A percentile compares a stretch with the other conserved stretches of the same genome.
Conservation (phyloP, 1,284 basidiomycete species). For the Athelia psychrophila region DNA sequence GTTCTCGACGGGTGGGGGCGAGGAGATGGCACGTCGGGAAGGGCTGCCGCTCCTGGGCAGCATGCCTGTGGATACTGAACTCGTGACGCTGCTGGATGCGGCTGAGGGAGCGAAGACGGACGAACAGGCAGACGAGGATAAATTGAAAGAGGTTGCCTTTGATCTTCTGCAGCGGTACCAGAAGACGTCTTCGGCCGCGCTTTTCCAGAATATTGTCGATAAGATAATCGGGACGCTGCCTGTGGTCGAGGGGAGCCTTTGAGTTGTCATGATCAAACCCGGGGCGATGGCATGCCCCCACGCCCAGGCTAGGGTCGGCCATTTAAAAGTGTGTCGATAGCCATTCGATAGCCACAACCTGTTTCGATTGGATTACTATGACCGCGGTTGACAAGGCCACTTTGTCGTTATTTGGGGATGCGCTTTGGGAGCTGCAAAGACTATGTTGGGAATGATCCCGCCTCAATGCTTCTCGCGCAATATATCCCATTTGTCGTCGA, state of each 20-base stretch:
- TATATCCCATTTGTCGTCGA: too few relatives aligned
- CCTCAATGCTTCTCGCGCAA: too few relatives aligned
- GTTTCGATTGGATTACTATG: too few relatives aligned
- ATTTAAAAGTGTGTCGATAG: too few relatives aligned
- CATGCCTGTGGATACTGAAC: slow-evolving; percentile 91
- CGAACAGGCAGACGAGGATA: slow-evolving; percentile 16
- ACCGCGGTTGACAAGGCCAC: too few relatives aligned
- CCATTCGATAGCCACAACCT: too few relatives aligned
- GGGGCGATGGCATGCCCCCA: too few relatives aligned
- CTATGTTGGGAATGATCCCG: too few relatives aligned
- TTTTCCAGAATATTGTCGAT: slow-evolving; percentile 55
- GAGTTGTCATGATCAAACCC: too few relatives aligned
- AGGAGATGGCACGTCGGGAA: slow-evolving; percentile 80
- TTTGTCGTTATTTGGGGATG: too few relatives aligned
- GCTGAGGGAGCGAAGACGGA: slow-evolving; percentile 28
- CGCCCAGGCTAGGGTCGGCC: too few relatives aligned
- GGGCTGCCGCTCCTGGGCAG: slow-evolving; percentile 81
- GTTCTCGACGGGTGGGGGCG: slow-evolving; percentile 93
- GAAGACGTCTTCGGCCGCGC: slow-evolving; percentile 56
- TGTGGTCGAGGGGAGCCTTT: slow-evolving; percentile 1
- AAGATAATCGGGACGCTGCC: slow-evolving; percentile 28
- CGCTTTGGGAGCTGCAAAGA: too few relatives aligned
- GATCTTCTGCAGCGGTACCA: slow-evolving; percentile 52
- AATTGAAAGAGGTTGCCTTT: slow-evolving; percentile 31
- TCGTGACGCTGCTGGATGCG: slow-evolving; percentile 87